Percentiles rank a stretch among this genome's conserved stretches.
Evolutionary conservation across 1,139 yeast species (phyloP).

Genomic region (Williopsis jadinii): DNA sequence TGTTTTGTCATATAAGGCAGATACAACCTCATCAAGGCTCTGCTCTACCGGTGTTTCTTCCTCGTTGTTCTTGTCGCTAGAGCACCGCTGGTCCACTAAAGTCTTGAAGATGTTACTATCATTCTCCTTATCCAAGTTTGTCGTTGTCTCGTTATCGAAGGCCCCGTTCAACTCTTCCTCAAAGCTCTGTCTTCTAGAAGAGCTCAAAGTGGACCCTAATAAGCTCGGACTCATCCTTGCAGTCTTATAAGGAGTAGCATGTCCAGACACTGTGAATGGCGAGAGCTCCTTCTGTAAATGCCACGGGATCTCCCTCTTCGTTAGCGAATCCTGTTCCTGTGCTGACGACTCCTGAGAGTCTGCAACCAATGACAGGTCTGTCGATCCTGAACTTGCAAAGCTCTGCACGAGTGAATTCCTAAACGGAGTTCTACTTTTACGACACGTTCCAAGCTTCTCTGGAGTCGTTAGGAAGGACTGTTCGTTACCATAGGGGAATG

Average conservation of each 20-base stretch:
- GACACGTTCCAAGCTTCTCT: too few relatives aligned
- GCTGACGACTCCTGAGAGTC: too few relatives aligned
- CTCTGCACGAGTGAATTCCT: too few relatives aligned
- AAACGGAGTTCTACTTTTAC: too few relatives aligned
- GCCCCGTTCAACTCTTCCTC: slow-evolving; percentile 1
- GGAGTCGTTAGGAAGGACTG: too few relatives aligned
- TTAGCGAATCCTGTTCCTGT: background rate
- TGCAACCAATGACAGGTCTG: too few relatives aligned
- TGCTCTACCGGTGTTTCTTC: background rate
- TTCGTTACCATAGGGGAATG: too few relatives aligned
- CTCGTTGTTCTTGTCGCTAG: background rate
- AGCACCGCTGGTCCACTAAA: too few relatives aligned
- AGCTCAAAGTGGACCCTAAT: background rate
- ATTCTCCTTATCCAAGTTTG: background rate
- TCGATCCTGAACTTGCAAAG: too few relatives aligned
- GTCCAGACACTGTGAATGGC: background rate
- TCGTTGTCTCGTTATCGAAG: background rate
- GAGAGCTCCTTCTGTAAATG: background rate
- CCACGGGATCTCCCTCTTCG: background rate
- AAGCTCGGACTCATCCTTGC: background rate
- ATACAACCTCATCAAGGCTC: slow-evolving; percentile 14
- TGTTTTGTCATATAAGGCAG: slow-evolving; percentile 6
- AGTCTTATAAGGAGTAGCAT: slow-evolving; percentile 1
- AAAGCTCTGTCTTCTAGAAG: background rate
- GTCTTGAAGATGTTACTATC: background rate